Evolutionary conservation across 208 protist genomes (phyloP).

Genomic region (Leptomonas seymouri): DNA sequence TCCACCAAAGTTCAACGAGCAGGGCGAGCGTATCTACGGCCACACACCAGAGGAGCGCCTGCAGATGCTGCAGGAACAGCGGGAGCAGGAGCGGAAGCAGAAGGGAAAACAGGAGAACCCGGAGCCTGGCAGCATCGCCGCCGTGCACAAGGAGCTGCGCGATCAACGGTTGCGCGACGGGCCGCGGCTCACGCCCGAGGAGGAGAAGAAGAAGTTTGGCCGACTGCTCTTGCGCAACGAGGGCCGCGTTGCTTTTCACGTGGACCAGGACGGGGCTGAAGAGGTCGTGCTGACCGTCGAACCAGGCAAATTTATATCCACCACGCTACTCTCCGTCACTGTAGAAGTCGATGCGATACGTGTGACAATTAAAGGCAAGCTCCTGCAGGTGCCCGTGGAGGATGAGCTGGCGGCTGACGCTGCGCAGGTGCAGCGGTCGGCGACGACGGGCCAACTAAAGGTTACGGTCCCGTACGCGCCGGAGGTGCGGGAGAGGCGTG

Average conservation of each 20-base stretch:
- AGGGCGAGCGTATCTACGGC: conserved; percentile 90
- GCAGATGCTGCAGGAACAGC: conserved; percentile 86
- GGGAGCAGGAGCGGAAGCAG: conserved; percentile 53
- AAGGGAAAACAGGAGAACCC: conserved; percentile 43
- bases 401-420: conserved; percentile 74
- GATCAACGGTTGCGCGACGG: conserved; percentile 47
- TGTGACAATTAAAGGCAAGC: conserved; percentile 93
- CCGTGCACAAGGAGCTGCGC: conserved; percentile 68
- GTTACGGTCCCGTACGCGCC: conserved; percentile 79
- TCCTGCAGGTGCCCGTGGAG: conserved; percentile 91
- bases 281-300: conserved; percentile 85
- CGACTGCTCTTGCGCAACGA: conserved; percentile 93
- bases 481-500: conserved; percentile 43
- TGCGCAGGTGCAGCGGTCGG: conserved; percentile 70
- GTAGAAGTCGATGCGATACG: conserved; percentile 93
- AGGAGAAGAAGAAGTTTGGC: conserved; percentile 89
- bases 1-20: conserved; percentile 84
- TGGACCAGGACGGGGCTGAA: conserved; percentile 79
- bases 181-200: conserved; percentile 71
- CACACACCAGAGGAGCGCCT: conserved; percentile 90
- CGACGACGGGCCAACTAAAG: conserved; percentile 82
- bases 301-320: conserved; percentile 94
- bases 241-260: conserved; percentile 83
- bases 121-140: conserved; percentile 54
- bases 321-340: conserved; percentile 92